Evolutionary conservation across 2,329 filamentous ascomycete genomes (phyloP), one percentile per base, ranked within the genome.

Genomic region (Tricladium varicosporioides): DNA sequence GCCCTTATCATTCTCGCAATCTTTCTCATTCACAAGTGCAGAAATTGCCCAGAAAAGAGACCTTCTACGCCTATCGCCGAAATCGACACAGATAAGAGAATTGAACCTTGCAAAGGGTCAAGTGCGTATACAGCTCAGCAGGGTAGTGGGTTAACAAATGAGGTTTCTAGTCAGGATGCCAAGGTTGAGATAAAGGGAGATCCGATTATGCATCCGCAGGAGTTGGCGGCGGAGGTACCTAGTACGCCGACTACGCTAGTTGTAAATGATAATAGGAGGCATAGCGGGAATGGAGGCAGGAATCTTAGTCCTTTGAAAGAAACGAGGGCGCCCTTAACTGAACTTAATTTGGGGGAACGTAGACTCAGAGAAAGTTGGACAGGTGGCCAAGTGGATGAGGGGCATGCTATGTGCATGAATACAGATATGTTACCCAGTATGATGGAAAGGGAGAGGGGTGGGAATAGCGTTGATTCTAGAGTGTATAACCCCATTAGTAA

Each of bases 351-450:
- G 36, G 44, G 54, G 27, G 51, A 61, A 31, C 27, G 57, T 22
- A 58, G 62, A 1, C 16, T 60, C 14, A 60, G 55, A 13, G 60
- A 51, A 9, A 44, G 48, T 19, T n/a, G 45, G 7, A 18, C n/a
- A 18, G 31, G 32, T 7, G 19, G 45, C 14, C 49, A 49, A 0
- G 42, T 46, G 16, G 42, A 53, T 15, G 50, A 50, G 11, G 56
- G 54, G 5, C 27, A 61, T 45, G 50, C 59, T 27, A 54, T 62
- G 2, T 61, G 60, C 58, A 59, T 57, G 18, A 57, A 53, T 48
- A 70, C 56, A 44, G 67, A 56, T 63, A 71, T 57, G 63, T 65
- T 42, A 57, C 64, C 48, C 63, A 71, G 51, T 65, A 65, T 58
- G 32, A 54, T 55, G 43, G 54, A 27, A 15, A 49, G 61, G 40